Conservation (phyloP, 2,329 filamentous ascomycete species). For the Colletotrichum melonis region DNA sequence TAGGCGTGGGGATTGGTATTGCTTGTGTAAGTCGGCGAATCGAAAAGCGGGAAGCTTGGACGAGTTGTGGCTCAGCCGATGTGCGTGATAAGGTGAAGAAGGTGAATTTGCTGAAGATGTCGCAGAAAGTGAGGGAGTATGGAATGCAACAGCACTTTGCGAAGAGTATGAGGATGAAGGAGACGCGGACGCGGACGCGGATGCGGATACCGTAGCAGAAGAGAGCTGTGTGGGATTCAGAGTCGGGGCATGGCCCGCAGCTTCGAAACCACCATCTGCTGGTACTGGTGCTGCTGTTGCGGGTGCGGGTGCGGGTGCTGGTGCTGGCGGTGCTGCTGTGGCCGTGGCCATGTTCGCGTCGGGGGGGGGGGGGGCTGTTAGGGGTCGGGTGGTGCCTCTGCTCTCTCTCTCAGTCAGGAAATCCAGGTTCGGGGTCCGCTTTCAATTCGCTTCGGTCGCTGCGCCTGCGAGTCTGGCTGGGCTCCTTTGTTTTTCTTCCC, state of each 20-base stretch:
- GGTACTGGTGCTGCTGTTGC: neutral
- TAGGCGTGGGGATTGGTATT: slow-evolving; percentile 43
- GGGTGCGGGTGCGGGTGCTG: slow-evolving; percentile 3
- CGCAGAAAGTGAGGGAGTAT: slow-evolving; percentile 13
- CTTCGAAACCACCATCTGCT: slow-evolving; percentile 29
- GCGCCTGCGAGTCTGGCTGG: slow-evolving; percentile 18
- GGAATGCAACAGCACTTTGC: slow-evolving; percentile 21
- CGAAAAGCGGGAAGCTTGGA: slow-evolving; percentile 68
- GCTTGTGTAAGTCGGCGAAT: slow-evolving; percentile 60
- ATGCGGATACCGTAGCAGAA: slow-evolving; percentile 26
- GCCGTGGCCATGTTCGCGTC: slow-evolving; percentile 32
- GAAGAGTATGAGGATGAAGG: slow-evolving; percentile 29
- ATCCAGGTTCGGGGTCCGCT: slow-evolving; percentile 24
- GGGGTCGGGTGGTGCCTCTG: neutral
- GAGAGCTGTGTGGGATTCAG: slow-evolving; percentile 31
- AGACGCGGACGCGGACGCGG: slow-evolving; percentile 31
- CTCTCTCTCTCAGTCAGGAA: neutral
- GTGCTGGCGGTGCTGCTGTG: slow-evolving; percentile 21
- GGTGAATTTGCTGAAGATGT: slow-evolving; percentile 30
- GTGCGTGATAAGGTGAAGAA: slow-evolving; percentile 50
- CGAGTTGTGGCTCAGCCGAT: slow-evolving; percentile 65
- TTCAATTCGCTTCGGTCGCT: slow-evolving; percentile 25
- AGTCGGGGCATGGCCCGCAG: slow-evolving; percentile 35
- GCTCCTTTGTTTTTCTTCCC: slow-evolving; percentile 13
- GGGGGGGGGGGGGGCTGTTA: neutral